These are phyloP conservation scores for Kwoniella newhampshirensis DNA, from an alignment of 768 basidiomycete genomes.

Conservation along the genomic window DNA sequence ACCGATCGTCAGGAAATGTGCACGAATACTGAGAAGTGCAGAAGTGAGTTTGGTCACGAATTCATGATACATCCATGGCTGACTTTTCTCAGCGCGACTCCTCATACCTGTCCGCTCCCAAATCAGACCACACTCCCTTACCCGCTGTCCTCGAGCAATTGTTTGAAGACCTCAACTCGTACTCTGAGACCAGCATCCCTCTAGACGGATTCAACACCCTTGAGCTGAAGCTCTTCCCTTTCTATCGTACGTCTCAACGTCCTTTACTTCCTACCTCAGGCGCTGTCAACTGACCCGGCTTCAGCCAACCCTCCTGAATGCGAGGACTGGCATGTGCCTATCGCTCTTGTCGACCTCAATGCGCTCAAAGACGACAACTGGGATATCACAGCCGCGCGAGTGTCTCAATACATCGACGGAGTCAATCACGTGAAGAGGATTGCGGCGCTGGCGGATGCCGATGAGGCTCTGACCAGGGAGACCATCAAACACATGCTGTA, in stretches of 20 bases:
- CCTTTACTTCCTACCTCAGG: not conserved
- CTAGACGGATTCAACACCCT: slow-evolving; percentile 90
- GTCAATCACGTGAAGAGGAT: slow-evolving; percentile 87
- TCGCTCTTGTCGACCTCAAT: slow-evolving; percentile 78
- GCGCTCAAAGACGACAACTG: slow-evolving; percentile 85
- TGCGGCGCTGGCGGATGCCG: slow-evolving; percentile 86
- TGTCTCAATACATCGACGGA: slow-evolving; percentile 81
- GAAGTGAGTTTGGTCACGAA: slow-evolving; percentile 65
- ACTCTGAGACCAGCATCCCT: slow-evolving; percentile 89
- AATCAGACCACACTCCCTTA: slow-evolving; percentile 64
- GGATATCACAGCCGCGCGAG: slow-evolving; percentile 88
- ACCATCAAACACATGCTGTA: slow-evolving; percentile 91
- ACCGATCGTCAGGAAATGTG: slow-evolving; percentile 90
- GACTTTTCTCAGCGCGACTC: slow-evolving; percentile 70
- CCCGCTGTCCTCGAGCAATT: slow-evolving; percentile 89
- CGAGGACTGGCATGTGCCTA: slow-evolving; percentile 92
- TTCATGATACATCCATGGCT: not conserved
- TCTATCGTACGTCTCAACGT: slow-evolving; percentile 62
- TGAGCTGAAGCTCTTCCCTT: slow-evolving; percentile 92
- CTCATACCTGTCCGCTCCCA: slow-evolving; percentile 73
- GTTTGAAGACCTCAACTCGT: slow-evolving; percentile 95
- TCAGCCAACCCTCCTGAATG: slow-evolving; percentile 78
- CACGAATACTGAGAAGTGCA: slow-evolving; percentile 78
- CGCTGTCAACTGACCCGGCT: slow-evolving; percentile 2
- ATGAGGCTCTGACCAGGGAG: slow-evolving; percentile 73